Evolutionary conservation across 805 yeast species (phyloP).

Genomic region (Yamadazyma philogaea): DNA sequence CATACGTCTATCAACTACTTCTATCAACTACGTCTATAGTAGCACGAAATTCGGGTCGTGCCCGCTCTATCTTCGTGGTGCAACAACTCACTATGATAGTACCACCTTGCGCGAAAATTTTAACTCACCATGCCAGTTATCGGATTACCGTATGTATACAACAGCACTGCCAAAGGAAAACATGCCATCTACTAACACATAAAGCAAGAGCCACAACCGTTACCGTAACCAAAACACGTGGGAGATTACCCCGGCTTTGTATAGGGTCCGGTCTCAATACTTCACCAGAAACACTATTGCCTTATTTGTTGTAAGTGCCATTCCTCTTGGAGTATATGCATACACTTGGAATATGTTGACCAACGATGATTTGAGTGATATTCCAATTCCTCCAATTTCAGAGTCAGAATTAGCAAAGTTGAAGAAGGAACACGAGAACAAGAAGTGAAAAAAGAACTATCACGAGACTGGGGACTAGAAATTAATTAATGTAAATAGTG

Average conservation of each 20-base stretch:
- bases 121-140: constrained; percentile 23
- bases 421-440: constrained; percentile 65
- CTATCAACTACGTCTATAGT: too few relatives aligned
- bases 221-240: constrained; percentile 63
- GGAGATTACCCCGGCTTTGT: constrained; percentile 91
- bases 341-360: constrained; percentile 63
- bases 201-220: constrained; percentile 42
- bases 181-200: constrained; percentile 13
- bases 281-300: constrained; percentile 72
- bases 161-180: too few relatives aligned
- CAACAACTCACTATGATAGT: too few relatives aligned
- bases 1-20: too few relatives aligned
- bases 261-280: constrained; percentile 85
- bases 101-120: background rate
- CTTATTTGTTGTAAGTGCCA: constrained; percentile 55
- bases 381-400: constrained; percentile 90
- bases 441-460: constrained; percentile 19
- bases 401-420: constrained; percentile 72
- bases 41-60: too few relatives aligned
- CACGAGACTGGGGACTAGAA: background rate
- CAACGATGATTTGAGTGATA: constrained; percentile 82
- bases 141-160: constrained; percentile 29
- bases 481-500: background rate
- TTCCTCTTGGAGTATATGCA: constrained; percentile 65
- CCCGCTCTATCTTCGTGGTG: too few relatives aligned